Conservation (phyloP, 306 rosid species). For the Canavalia ensiformis region DNA sequence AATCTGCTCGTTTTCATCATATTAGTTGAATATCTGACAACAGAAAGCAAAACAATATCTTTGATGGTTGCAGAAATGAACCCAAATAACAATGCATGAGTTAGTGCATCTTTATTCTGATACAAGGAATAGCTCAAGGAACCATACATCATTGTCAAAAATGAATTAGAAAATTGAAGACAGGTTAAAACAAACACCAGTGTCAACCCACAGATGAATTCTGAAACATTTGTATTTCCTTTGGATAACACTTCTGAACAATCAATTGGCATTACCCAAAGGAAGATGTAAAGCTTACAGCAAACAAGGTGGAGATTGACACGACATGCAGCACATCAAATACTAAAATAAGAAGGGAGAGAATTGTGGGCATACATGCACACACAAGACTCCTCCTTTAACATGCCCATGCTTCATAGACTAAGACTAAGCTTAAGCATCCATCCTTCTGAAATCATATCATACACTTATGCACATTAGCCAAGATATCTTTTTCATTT, state of each 20-base stretch:
- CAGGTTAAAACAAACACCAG: constrained; percentile 6
- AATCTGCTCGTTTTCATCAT: constrained; percentile 19
- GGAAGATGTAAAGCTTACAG: background rate
- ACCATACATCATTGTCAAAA: background rate
- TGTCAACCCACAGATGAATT: constrained; percentile 1
- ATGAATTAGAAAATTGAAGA: background rate
- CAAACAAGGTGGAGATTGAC: background rate
- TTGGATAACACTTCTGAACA: background rate
- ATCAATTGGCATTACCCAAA: constrained; percentile 20
- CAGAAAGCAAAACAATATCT: constrained; percentile 20
- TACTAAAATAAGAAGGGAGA: constrained; percentile 9
- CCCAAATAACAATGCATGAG: constrained; percentile 23
- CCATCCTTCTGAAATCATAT: constrained; percentile 13
- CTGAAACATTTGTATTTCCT: background rate
- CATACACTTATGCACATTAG: constrained; percentile 11
- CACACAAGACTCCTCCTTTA: background rate
- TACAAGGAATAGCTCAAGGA: constrained; percentile 28
- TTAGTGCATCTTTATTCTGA: constrained; percentile 8
- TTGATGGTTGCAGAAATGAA: constrained; percentile 22
- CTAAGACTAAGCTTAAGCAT: constrained; percentile 18
- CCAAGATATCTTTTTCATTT: background rate
- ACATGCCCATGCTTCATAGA: constrained; percentile 3
- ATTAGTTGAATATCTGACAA: constrained; percentile 20
- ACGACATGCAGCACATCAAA: constrained; percentile 7
- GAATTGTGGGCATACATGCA: too few relatives aligned